These are phyloP conservation scores for Melastoma malabathricum DNA, from an alignment of 345 rosid genomes.

Conservation along the genomic window DNA sequence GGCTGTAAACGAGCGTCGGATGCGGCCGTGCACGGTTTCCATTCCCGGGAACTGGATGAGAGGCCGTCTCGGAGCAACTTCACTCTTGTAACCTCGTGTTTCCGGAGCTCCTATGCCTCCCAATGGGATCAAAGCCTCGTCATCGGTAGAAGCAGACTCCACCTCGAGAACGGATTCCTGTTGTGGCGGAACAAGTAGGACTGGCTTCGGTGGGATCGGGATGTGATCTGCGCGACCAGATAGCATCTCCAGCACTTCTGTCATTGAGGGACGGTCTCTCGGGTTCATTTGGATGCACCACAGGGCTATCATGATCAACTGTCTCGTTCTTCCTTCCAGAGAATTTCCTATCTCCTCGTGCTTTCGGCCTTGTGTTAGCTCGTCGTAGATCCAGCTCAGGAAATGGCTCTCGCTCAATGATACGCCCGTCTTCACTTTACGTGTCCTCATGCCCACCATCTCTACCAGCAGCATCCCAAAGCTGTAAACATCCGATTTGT, in stretches of 20 bases:
- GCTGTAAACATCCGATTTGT: conserved; percentile 21
- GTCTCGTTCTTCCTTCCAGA: conserved; percentile 6
- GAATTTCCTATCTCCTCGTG: too few relatives aligned
- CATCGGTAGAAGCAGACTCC: too few relatives aligned
- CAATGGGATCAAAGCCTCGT: too few relatives aligned
- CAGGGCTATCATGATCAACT: conserved; percentile 17
- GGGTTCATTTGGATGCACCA: conserved; percentile 31
- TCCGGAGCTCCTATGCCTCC: too few relatives aligned
- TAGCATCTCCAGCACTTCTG: conserved; percentile 20
- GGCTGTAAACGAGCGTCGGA: too few relatives aligned
- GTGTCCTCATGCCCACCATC: conserved; percentile 14
- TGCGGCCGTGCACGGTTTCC: too few relatives aligned
- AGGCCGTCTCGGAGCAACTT: too few relatives aligned
- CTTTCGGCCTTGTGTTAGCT: too few relatives aligned
- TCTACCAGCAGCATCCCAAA: conserved; percentile 24
- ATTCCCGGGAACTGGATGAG: too few relatives aligned
- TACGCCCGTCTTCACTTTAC: neutral
- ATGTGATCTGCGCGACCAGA: conserved; percentile 9
- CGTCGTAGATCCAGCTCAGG: conserved; percentile 17
- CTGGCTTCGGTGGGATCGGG: conserved; percentile 23
- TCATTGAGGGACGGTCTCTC: conserved; percentile 22
- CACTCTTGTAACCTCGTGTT: too few relatives aligned
- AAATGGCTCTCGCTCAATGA: conserved; percentile 8
- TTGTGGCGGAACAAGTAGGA: too few relatives aligned
- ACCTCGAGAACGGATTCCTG: too few relatives aligned